phyloP scores from a whole-genome alignment of 2,329 filamentous ascomycete genomes.

The Ophiosphaerella narmari region DNA sequence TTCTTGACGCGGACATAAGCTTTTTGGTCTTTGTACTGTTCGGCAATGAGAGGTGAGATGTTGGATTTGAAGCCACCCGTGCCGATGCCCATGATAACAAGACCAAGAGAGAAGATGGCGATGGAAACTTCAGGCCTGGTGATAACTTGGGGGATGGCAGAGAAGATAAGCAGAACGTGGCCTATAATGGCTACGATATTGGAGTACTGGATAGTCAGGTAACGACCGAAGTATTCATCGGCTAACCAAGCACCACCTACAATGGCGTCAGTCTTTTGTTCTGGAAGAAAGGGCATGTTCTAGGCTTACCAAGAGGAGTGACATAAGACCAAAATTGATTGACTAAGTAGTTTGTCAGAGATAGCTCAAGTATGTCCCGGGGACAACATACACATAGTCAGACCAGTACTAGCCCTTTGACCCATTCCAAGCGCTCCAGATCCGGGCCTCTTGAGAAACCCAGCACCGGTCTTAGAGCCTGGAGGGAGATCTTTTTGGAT shows the following conservation, averaged over 20 bases:
- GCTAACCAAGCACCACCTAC: conserved; percentile 60
- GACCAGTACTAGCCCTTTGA: conserved; percentile 57
- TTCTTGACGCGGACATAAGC: conserved; percentile 36
- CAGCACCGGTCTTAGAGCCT: conserved; percentile 41
- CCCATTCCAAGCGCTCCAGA: conserved; percentile 60
- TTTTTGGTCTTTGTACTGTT: conserved; percentile 55
- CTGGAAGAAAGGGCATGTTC: too few species aligned
- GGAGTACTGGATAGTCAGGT: conserved; percentile 63
- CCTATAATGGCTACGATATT: conserved; percentile 63
- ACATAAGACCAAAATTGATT: conserved; percentile 63
- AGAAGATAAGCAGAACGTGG: conserved; percentile 59
- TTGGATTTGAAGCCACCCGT: conserved; percentile 74
- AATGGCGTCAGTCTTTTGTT: too few species aligned
- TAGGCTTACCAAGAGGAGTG: conserved; percentile 53
- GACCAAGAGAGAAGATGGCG: conserved; percentile 59
- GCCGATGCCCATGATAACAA: conserved; percentile 68
- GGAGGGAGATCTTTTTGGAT: conserved; percentile 42
- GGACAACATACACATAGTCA: conserved; percentile 48
- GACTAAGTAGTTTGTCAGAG: conserved; percentile 27
- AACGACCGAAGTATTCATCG: conserved; percentile 65
- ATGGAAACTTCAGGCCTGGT: conserved; percentile 55
- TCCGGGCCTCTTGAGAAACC: conserved; percentile 38
- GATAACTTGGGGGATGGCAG: conserved; percentile 60
- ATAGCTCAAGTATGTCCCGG: not conserved
- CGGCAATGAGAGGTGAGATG: conserved; percentile 61